Base-by-base conservation (phyloP, 2,329 filamentous ascomycete species). In the Epichloe coenophiala region DNA sequence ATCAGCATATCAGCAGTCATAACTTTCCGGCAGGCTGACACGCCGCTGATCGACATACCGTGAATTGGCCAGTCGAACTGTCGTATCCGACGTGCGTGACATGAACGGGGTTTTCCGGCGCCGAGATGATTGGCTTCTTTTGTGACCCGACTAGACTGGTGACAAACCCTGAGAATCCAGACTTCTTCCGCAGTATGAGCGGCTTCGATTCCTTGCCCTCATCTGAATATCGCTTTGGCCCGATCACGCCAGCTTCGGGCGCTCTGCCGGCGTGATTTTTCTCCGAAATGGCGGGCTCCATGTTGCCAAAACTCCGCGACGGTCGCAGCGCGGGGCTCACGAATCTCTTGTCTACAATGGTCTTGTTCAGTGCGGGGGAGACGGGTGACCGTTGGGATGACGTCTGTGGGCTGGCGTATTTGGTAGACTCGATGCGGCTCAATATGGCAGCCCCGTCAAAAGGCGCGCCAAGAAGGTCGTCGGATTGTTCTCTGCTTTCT, bases 11-110 rank as follows among this genome's bases (percentile, higher is more conserved):
- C 11, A 23, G 17, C 11, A 6, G 9, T 31, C 27, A 11, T 31
- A 1, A 31, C 27, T 31, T 31, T 31, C 27, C 27, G 0, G 37
- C 7, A 1, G 37, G 6, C 8, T 2, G 33, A 21, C 5, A 23
- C 15, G 33, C 17, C 13, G 5, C 21, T 8, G 21, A 43, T 53
- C 23, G 46, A 49, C 47, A n/a, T 31, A 95, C 89, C 52, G 91
- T 97, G 67, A 95, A 98, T 70, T 95, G 88, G 58, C 93, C 93
- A 3, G 93, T 97, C 61, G 87, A 79, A 70, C 93, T 95, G 68
- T 98, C 91, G 66, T 95, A 96, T 59, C 91, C 91, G 57, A 98
- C 93, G 68, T 98, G 93, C 51, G 91, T 97, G 60, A 98, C 88
- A 69, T 97, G 93, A 53, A 97, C 89, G 46, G 93, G 93, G 61